phyloP scores from a whole-genome alignment of 164 flowering plant genomes.

The Liriodendron chinense region DNA sequence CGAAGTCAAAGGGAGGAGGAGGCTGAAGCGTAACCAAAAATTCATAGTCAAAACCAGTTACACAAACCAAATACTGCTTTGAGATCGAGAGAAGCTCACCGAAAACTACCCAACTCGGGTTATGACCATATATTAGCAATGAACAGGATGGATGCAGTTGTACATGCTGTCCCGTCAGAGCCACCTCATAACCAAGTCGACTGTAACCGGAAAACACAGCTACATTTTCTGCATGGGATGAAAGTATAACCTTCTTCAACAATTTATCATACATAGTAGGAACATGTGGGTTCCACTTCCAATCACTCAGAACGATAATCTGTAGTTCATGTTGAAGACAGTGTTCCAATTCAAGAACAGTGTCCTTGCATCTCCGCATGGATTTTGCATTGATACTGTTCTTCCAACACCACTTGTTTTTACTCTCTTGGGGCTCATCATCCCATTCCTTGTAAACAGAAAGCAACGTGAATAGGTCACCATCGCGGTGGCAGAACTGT shows the following conservation, averaged over 20 bases:
- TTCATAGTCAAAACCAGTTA: slow-evolving; percentile 68
- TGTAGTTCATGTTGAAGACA: slow-evolving; percentile 63
- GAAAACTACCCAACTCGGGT: slow-evolving; percentile 88
- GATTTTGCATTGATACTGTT: slow-evolving; percentile 95
- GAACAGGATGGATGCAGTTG: slow-evolving; percentile 94
- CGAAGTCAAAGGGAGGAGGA: slow-evolving; percentile 56
- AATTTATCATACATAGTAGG: slow-evolving; percentile 37
- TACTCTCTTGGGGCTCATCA: slow-evolving; percentile 34
- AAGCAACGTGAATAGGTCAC: slow-evolving; percentile 90
- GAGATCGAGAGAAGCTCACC: slow-evolving; percentile 62
- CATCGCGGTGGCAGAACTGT: slow-evolving; percentile 75
- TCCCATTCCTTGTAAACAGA: slow-evolving; percentile 94
- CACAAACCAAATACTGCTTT: slow-evolving; percentile 76
- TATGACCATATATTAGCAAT: slow-evolving; percentile 54
- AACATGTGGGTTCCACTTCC: slow-evolving; percentile 66
- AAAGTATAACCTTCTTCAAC: slow-evolving; percentile 62
- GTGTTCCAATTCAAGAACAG: slow-evolving; percentile 62
- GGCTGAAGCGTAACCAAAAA: slow-evolving; percentile 47
- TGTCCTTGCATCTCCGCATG: slow-evolving; percentile 81
- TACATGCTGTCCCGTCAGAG: slow-evolving; percentile 62
- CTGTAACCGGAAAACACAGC: slow-evolving; percentile 86
- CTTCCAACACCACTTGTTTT: slow-evolving; percentile 87
- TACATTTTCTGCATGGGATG: slow-evolving; percentile 73
- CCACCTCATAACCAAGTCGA: slow-evolving; percentile 91
- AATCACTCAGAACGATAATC: slow-evolving; percentile 57